Conservation (phyloP, 2,329 filamentous ascomycete genomes). For the Berkeleyomyces rouxiae region DNA sequence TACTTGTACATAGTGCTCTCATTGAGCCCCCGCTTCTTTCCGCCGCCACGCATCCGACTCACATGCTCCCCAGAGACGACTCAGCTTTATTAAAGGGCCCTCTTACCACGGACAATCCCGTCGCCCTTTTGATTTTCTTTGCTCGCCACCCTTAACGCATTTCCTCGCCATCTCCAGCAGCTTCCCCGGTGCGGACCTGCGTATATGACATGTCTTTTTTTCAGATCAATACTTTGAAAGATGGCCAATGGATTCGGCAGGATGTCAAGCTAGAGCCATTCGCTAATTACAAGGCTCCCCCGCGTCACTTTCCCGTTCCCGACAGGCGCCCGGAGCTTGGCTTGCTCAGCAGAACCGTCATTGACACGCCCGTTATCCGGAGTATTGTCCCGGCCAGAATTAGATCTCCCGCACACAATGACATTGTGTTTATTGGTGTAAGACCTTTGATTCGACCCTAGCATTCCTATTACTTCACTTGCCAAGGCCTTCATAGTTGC, state of each 20-base stretch:
- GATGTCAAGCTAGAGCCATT: conserved; percentile 29
- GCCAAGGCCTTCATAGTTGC: not conserved
- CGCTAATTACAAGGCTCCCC: conserved; percentile 18
- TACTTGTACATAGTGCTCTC: not conserved
- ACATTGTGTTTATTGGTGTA: conserved; percentile 74
- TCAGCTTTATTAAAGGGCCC: not conserved
- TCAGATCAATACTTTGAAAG: conserved; percentile 36
- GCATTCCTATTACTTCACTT: not conserved
- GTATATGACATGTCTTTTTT: conserved; percentile 19
- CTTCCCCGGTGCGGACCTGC: not conserved
- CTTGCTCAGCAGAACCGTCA: conserved; percentile 60
- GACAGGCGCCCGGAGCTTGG: conserved; percentile 41
- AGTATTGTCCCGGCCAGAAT: conserved; percentile 69
- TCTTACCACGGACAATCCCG: not conserved
- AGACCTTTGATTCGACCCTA: conserved; percentile 20
- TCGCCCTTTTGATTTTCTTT: not conserved
- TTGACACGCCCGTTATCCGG: conserved; percentile 58
- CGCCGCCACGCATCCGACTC: not conserved
- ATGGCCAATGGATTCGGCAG: conserved; percentile 41
- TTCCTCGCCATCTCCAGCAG: not conserved
- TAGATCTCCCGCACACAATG: conserved; percentile 51
- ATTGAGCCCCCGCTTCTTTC: not conserved
- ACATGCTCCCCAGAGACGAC: not conserved
- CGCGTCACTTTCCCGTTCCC: conserved; percentile 18
- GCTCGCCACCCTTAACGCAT: not conserved